phyloP scores from a whole-genome alignment of 768 basidiomycete species.

The Lentinula sp. region DNA sequence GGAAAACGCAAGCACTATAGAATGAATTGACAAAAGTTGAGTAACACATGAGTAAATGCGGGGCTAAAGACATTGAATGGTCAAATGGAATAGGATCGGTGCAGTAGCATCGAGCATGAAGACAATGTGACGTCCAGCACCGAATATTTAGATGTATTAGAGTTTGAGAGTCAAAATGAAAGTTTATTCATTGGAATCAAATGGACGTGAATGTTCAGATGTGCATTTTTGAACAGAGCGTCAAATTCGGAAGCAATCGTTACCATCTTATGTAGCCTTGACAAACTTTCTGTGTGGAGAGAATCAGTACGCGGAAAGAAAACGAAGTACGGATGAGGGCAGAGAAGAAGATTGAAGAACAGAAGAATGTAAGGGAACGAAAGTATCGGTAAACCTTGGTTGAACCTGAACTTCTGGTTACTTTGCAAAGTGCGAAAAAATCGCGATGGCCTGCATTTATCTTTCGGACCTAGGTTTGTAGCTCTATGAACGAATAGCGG shows the following conservation, averaged over 20 bases:
- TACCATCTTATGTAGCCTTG: neutral
- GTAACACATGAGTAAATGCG: slow-evolving; percentile 5
- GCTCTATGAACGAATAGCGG: neutral
- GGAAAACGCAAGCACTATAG: neutral
- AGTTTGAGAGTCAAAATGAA: slow-evolving; percentile 2
- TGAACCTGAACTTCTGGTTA: slow-evolving; percentile 1
- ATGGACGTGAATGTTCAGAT: neutral
- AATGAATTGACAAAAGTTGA: neutral
- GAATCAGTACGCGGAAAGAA: neutral
- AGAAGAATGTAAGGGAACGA: neutral
- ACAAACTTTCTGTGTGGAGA: neutral
- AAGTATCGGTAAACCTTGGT: slow-evolving; percentile 1
- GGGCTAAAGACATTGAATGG: neutral
- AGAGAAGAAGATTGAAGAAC: neutral
- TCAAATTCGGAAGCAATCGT: neutral
- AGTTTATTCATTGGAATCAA: neutral
- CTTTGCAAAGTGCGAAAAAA: slow-evolving; percentile 21
- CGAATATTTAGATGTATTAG: neutral
- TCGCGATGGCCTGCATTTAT: slow-evolving; percentile 22
- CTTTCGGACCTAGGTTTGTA: neutral
- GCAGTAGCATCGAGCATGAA: neutral
- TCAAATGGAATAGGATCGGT: neutral
- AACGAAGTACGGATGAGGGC: neutral
- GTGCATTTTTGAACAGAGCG: neutral
- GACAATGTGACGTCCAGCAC: slow-evolving; percentile 3